Evolutionary conservation across 2,329 filamentous ascomycete species (phyloP).

Genomic region (Trichoderma sp.): DNA sequence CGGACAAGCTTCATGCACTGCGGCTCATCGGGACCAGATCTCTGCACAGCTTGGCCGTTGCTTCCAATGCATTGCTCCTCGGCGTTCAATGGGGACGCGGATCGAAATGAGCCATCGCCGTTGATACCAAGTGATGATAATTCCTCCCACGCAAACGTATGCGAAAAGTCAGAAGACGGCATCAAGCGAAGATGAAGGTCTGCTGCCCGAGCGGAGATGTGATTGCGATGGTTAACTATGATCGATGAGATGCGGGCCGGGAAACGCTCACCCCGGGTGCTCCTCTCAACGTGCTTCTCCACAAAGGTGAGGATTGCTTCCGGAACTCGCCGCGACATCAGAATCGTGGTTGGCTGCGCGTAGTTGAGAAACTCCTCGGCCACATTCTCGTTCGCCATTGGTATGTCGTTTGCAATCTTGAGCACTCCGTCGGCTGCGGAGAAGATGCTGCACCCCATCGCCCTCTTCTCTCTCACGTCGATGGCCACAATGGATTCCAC

Average conservation of each 20-base stretch:
- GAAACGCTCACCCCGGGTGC: not conserved
- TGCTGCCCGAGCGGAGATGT: not conserved
- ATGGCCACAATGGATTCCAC: conserved; percentile 67
- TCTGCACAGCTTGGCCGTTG: conserved; percentile 44
- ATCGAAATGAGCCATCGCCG: not conserved
- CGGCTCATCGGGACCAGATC: conserved; percentile 47
- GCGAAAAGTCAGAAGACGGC: conserved; percentile 72
- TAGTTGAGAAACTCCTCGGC: conserved; percentile 63
- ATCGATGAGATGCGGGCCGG: not conserved
- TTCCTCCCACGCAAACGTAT: conserved; percentile 66
- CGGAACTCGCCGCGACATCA: conserved; percentile 54
- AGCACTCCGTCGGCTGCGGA: conserved; percentile 68
- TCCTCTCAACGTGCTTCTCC: conserved; percentile 32
- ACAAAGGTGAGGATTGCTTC: conserved; percentile 42
- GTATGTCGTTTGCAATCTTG: conserved; percentile 75
- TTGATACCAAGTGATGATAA: conserved; percentile 43
- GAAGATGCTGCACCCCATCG: conserved; percentile 84
- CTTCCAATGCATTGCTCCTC: conserved; percentile 23
- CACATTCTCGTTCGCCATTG: conserved; percentile 67
- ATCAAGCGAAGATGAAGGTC: conserved; percentile 61
- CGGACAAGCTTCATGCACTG: conserved; percentile 65
- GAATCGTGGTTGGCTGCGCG: conserved; percentile 57
- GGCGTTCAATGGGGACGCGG: conserved; percentile 26
- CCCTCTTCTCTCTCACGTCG: conserved; percentile 69
- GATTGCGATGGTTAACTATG: conserved; percentile 15